Conservation (phyloP, 306 rosid species). For the Citrullus amarus region DNA sequence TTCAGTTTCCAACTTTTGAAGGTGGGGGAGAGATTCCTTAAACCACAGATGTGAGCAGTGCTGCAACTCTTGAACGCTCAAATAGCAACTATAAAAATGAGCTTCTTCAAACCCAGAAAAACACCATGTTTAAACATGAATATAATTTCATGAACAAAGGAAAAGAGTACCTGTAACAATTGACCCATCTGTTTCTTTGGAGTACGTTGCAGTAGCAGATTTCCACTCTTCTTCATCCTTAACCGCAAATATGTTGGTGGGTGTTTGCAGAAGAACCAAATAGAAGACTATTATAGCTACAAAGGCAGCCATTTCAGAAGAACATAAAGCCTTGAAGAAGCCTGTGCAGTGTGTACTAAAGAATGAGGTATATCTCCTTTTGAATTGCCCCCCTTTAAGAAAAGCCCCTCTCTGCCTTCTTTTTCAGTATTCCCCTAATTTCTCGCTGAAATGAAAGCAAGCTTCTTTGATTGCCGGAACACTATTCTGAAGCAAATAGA, state of each 20-base stretch:
- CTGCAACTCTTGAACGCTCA: background rate
- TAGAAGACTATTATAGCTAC: slow-evolving; percentile 33
- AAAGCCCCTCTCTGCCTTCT: slow-evolving; percentile 17
- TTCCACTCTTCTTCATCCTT: slow-evolving; percentile 52
- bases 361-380: slow-evolving; percentile 18
- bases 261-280: slow-evolving; percentile 30
- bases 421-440: slow-evolving; percentile 16
- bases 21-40: background rate
- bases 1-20: background rate
- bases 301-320: slow-evolving; percentile 54
- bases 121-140: background rate
- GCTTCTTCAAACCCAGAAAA: background rate
- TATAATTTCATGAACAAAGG: background rate
- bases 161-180: slow-evolving; percentile 53
- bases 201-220: slow-evolving; percentile 78
- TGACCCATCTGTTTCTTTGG: slow-evolving; percentile 66
- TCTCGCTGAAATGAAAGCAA: slow-evolving; percentile 15
- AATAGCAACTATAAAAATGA: background rate
- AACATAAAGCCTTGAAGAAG: slow-evolving; percentile 12
- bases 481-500: background rate
- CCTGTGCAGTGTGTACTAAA: background rate
- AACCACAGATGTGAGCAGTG: background rate
- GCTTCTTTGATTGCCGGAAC: slow-evolving; percentile 13
- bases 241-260: slow-evolving; percentile 20
- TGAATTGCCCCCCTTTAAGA: background rate